Evolutionary conservation across 331 rosid species (phyloP), one percentile per base, ranked within the genome.

Genomic region (Prunus yedoensis): DNA sequence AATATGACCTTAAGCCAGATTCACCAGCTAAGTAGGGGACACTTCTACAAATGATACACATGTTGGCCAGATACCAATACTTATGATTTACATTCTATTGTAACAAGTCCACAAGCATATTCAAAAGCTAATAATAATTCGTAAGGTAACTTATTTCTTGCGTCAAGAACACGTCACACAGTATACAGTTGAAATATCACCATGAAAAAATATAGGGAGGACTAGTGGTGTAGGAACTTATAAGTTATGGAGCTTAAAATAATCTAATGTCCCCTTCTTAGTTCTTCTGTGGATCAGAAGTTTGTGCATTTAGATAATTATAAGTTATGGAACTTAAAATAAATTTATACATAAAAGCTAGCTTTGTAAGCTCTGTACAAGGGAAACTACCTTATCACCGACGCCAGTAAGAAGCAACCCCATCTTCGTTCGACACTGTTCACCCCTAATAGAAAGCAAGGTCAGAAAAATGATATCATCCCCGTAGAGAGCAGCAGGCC

Each of bases 381-480:
- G 3, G 46, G 69, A 27, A 13, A 78, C 27, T 81, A 94, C 97
- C 92, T 90, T 88, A 82, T 93, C 95, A 43, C 95, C 98, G 18
- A 79, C 87, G 38, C 98, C 96, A 61, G 96, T 89, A 68, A 87
- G 95, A 85, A 93, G 65, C 69, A 74, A 67, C 56, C 94, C 90
- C 97, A 63, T 93, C 86, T 85, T 91, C 92, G 87, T 87, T 49
- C 94, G 89, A 73, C 98, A 91, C 66, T 87, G 93, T 72, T 85
- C 70, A 80, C 81, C 91, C 93, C 96, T 94, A 80, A 70, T 65
- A 84, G 71, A 88, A 81, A 68, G 45, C 74, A 85, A 77, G 28
- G 63, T 85, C 32, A 77, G 74, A 73, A 56, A 46, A 65, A 77
- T 62, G 76, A 82, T 54, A 68, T 23, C 51, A 16, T 41, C 73